A percentile compares a stretch with the other conserved stretches of the same genome.
Conservation (phyloP, 1,284 basidiomycete genomes). For the Moniliella sp. region DNA sequence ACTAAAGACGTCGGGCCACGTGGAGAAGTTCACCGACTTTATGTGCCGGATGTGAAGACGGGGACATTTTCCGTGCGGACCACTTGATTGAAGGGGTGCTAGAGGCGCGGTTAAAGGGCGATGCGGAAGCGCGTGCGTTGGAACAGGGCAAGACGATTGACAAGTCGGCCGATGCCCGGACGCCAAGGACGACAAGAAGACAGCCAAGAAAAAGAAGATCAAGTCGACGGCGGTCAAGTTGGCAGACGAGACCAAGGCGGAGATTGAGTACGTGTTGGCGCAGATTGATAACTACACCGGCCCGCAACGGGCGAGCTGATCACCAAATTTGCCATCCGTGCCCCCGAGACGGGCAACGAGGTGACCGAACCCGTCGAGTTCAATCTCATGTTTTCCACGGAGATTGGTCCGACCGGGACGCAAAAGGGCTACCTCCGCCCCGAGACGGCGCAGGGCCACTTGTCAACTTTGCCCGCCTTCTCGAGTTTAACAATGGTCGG, state of each 20-base stretch:
- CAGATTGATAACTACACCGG: conserved; percentile 91
- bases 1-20: conserved; percentile 92
- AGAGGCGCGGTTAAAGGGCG: conserved; percentile 66
- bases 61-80: conserved; percentile 88
- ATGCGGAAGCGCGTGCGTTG: conserved; percentile 63
- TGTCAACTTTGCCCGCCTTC: conserved; percentile 85
- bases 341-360: conserved; percentile 78
- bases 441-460: conserved; percentile 95
- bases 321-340: conserved; percentile 57
- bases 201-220: conserved; percentile 53
- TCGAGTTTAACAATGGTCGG: conserved; percentile 92
- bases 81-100: conserved; percentile 85
- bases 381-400: conserved; percentile 94
- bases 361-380: conserved; percentile 81
- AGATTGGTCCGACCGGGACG: conserved; percentile 90
- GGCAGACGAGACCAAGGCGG: conserved; percentile 50
- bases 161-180: conserved; percentile 4
- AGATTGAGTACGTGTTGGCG: conserved; percentile 64
- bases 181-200: conserved; percentile 38
- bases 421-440: conserved; percentile 89
- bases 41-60: conserved; percentile 83
- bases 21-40: conserved; percentile 95
- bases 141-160: conserved; percentile 9
- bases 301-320: conserved; percentile 71
- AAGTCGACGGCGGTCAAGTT: conserved; percentile 59